phyloP scores from a whole-genome alignment of 768 basidiomycete genomes.

The Wakefieldia striispora region DNA sequence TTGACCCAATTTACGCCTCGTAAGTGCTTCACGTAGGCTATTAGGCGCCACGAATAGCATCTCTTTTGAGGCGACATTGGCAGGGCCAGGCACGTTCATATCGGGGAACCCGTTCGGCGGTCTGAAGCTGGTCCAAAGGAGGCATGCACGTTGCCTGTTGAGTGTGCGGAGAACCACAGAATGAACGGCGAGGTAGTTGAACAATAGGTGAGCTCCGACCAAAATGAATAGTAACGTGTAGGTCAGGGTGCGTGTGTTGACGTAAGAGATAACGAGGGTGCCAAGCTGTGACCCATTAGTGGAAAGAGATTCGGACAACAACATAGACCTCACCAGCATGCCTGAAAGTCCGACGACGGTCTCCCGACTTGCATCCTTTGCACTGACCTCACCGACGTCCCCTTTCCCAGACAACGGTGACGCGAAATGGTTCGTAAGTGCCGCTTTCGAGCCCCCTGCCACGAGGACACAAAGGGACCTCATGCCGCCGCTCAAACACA shows the following conservation, averaged over 20 bases:
- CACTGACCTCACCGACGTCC: conserved; percentile 69
- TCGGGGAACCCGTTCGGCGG: conserved; percentile 5
- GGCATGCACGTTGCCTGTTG: conserved; percentile 55
- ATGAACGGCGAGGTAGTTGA: conserved; percentile 62
- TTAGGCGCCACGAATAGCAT: conserved; percentile 42
- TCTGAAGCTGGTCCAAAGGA: conserved; percentile 45
- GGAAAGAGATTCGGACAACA: background rate
- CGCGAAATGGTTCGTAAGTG: conserved; percentile 65
- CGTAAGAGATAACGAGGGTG: conserved; percentile 53
- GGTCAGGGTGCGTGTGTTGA: conserved; percentile 47
- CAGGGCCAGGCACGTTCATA: conserved; percentile 31
- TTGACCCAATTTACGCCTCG: conserved; percentile 37
- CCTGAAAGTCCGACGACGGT: conserved; percentile 66
- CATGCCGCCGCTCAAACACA: conserved; percentile 59
- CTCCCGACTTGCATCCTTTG: conserved; percentile 72
- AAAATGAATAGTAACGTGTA: conserved; percentile 52
- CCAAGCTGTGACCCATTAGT: conserved; percentile 44
- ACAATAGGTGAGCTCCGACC: conserved; percentile 49
- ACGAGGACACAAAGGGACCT: conserved; percentile 61
- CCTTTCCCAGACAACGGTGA: conserved; percentile 48
- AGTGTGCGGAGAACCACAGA: conserved; percentile 55
- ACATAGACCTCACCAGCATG: conserved; percentile 51
- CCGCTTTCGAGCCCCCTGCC: conserved; percentile 69
- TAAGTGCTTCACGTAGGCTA: conserved; percentile 36
- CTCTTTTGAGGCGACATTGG: conserved; percentile 41